Evolutionary conservation across 2,329 filamentous ascomycete species (phyloP).

Genomic region (Ceratocystis lukuohia): DNA sequence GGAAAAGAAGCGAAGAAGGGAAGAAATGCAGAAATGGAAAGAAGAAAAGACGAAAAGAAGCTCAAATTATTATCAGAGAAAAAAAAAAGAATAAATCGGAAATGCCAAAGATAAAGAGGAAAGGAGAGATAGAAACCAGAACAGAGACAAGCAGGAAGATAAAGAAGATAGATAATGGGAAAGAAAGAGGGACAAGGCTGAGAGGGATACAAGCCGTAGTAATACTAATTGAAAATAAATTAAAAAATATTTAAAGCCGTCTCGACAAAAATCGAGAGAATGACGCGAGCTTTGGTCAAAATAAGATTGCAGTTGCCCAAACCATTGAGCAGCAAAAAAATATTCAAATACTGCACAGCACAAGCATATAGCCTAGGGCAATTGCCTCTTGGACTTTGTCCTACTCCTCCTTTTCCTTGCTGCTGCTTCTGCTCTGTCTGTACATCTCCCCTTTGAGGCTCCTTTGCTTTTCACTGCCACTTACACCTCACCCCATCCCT

Average conservation of each 20-base stretch:
- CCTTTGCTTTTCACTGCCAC: too few species aligned
- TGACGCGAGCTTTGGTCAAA: slow-evolving; percentile 5
- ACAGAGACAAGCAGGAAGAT: background rate
- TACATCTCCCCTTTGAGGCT: too few species aligned
- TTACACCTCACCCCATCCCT: too few species aligned
- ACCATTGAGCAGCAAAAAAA: background rate
- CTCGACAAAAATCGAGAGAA: background rate
- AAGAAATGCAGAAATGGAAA: background rate
- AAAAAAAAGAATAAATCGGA: slow-evolving; percentile 7
- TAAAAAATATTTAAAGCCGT: background rate
- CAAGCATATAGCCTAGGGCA: background rate
- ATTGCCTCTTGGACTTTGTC: background rate
- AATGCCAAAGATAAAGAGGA: background rate
- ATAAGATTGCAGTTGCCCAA: slow-evolving; percentile 6
- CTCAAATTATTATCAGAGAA: background rate
- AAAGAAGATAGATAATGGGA: background rate
- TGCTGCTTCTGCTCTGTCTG: background rate
- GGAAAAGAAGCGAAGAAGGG: background rate
- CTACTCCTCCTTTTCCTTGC: background rate
- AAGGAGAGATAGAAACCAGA: background rate
- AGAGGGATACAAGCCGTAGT: too few species aligned
- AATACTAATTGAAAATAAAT: background rate
- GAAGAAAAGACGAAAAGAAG: background rate
- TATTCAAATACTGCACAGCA: background rate
- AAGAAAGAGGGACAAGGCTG: background rate